Base-by-base conservation (phyloP, 148 eudicot genomes). In the Mesembryanthemum crystallinum region DNA sequence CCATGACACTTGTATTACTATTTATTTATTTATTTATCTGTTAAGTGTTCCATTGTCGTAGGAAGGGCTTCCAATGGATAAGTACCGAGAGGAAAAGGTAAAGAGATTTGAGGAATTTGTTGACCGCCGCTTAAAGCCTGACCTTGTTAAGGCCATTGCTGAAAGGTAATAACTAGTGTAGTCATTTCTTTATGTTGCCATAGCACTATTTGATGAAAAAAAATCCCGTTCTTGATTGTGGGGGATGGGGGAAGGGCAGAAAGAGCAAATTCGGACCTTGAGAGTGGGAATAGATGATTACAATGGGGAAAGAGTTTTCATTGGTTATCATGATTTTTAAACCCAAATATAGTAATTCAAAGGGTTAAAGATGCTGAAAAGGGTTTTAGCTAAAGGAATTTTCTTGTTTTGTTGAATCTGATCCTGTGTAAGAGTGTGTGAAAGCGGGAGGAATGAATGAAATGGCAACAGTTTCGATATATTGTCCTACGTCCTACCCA, bases 41-140 rank as follows among this genome's bases (percentile, higher is more conserved):
- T 45, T 28, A 13, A 4, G 14, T 2, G 24, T 42, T 20, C 33
- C 57, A 68, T 24, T 43, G 6, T 20, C 28, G 29, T 71, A 55
- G 8, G 30, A 29, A 30, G 76, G 3, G 17, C n/a, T 70, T 61
- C 63, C 8, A 65, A 94, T 92, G 98, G 96, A 89, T 55, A 83
- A 63, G 35, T 57, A 52, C 51, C 69, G 42, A 54, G 86, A 88
- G 73, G 93, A 84, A 25, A 92, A 94, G 74, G 81, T 94, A 47
- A 85, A 77, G 28, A 84, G 81, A 80, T 90, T 81, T 73, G 98
- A 92, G 82, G 98, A 94, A 73, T 94, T 94, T 83, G 82, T 94
- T 32, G 98, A 94, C 45, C 72, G 75, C 33, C 89, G 90, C 57
- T 78, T 94, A 73, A 94, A 90, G 80, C 98, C 97, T 72, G 93